These are phyloP conservation scores for Wickerhamiella dianesei DNA, from an alignment of 805 yeast genomes.

Conservation along the genomic window DNA sequence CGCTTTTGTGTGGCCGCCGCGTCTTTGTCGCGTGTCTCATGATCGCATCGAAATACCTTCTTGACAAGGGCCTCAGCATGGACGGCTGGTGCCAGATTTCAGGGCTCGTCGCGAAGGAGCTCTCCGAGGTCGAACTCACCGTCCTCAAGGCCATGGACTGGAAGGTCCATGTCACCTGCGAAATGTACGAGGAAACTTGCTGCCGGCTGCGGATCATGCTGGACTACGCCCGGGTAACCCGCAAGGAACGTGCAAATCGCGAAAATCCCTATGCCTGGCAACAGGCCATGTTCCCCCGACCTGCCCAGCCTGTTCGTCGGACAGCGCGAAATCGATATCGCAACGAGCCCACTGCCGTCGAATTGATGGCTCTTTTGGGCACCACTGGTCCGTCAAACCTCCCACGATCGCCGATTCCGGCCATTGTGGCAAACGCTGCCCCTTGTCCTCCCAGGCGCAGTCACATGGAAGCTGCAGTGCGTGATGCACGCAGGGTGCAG, in stretches of 20 bases:
- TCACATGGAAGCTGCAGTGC: neutral
- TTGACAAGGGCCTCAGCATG: constrained; percentile 57
- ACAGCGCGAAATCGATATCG: too few species aligned
- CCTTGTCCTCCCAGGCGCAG: neutral
- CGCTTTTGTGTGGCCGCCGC: constrained; percentile 43
- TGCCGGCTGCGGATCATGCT: constrained; percentile 7
- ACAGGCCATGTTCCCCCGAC: too few species aligned
- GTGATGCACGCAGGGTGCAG: neutral
- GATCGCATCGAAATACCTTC: constrained; percentile 57
- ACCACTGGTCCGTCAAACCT: too few species aligned
- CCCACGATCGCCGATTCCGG: neutral
- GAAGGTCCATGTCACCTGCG: constrained; percentile 38
- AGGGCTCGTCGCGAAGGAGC: constrained; percentile 41
- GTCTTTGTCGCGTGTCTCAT: constrained; percentile 56
- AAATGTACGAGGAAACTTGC: constrained; percentile 13
- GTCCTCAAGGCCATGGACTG: constrained; percentile 44
- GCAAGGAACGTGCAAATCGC: too few species aligned
- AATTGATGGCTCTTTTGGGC: too few species aligned
- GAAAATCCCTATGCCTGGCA: too few species aligned
- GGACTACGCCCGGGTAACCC: constrained; percentile 1
- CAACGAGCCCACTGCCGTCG: too few species aligned
- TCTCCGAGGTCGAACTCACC: constrained; percentile 40
- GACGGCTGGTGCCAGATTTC: constrained; percentile 64
- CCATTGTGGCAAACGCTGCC: neutral
- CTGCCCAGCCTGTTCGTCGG: too few species aligned